Conservation (phyloP, 148 eudicot genomes). For the Talinum fruticosum region DNA sequence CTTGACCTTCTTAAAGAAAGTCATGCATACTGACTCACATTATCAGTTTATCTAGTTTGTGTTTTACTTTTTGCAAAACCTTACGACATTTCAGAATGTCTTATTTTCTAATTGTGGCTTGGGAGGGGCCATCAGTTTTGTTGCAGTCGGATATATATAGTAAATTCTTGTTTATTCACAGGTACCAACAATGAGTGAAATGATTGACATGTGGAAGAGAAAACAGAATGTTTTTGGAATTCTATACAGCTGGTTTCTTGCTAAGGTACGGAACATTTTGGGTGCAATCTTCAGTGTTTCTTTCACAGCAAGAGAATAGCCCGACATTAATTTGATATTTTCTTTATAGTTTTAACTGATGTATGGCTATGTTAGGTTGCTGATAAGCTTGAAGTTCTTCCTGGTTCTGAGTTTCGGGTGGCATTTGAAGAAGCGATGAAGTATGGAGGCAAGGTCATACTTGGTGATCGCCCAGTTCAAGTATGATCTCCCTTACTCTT, state of each 20-base stretch:
- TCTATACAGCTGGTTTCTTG: slow-evolving; percentile 96
- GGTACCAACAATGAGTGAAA: slow-evolving; percentile 83
- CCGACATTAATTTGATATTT: not conserved
- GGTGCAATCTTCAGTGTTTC: not conserved
- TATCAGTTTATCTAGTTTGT: not conserved
- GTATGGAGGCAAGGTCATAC: slow-evolving; percentile 88
- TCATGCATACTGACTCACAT: not conserved
- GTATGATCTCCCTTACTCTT: slow-evolving; percentile 41
- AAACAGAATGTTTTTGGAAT: slow-evolving; percentile 81
- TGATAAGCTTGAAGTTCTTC: slow-evolving; percentile 85
- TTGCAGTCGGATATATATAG: not conserved
- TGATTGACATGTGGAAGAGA: slow-evolving; percentile 93
- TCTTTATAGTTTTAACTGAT: not conserved
- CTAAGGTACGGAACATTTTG: slow-evolving; percentile 54
- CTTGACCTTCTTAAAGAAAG: not conserved
- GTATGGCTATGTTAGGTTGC: slow-evolving; percentile 52
- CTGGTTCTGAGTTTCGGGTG: slow-evolving; percentile 96
- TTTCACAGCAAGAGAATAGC: not conserved
- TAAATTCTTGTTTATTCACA: slow-evolving; percentile 28
- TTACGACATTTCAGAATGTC: not conserved
- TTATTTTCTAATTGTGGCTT: not conserved
- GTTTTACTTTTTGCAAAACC: not conserved
- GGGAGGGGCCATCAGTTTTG: not conserved
- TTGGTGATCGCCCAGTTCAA: slow-evolving; percentile 98
- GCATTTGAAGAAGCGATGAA: slow-evolving; percentile 95